Conservation (phyloP, 192 early-diverging fungal species). For the Coemansia sp. region DNA sequence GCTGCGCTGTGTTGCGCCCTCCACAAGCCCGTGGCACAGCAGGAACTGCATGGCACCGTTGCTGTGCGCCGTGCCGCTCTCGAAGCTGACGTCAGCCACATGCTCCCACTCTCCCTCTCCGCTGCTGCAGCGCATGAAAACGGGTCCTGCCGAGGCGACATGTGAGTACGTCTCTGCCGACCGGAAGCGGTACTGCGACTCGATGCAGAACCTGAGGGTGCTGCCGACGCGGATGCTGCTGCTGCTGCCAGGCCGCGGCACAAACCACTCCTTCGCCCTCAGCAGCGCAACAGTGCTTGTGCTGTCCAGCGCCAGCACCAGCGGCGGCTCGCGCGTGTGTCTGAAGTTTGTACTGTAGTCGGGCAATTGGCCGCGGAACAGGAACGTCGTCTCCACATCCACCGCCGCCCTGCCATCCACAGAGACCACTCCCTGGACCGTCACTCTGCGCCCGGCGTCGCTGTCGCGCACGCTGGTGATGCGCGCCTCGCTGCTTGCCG, state of each 20-base stretch:
- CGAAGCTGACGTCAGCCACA: constrained; percentile 78
- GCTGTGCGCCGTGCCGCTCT: constrained; percentile 63
- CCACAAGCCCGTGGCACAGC: constrained; percentile 65
- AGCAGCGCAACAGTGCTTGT: constrained; percentile 77
- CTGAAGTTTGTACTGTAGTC: constrained; percentile 82
- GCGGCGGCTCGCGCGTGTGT: constrained; percentile 70
- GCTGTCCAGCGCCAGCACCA: constrained; percentile 64
- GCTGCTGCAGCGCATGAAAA: constrained; percentile 31
- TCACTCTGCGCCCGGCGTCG: constrained; percentile 81
- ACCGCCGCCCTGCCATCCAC: constrained; percentile 63
- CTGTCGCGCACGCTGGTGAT: constrained; percentile 78
- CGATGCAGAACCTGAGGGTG: constrained; percentile 74
- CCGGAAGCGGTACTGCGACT: constrained; percentile 65
- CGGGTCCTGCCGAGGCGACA: constrained; percentile 65
- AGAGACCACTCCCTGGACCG: constrained; percentile 72
- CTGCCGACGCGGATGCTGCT: constrained; percentile 20
- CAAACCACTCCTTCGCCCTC: constrained; percentile 79
- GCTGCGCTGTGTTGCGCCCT: constrained; percentile 71
- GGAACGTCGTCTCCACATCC: constrained; percentile 78
- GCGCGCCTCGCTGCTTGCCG: constrained; percentile 70
- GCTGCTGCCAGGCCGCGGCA: constrained; percentile 21
- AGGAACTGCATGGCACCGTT: constrained; percentile 84
- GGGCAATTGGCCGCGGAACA: constrained; percentile 75
- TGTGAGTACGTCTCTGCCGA: constrained; percentile 57
- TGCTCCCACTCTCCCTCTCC: constrained; percentile 67